These are phyloP conservation scores for Jaltomata sinuosa DNA, from an alignment of 257 asterid species.

Conservation along the genomic window DNA sequence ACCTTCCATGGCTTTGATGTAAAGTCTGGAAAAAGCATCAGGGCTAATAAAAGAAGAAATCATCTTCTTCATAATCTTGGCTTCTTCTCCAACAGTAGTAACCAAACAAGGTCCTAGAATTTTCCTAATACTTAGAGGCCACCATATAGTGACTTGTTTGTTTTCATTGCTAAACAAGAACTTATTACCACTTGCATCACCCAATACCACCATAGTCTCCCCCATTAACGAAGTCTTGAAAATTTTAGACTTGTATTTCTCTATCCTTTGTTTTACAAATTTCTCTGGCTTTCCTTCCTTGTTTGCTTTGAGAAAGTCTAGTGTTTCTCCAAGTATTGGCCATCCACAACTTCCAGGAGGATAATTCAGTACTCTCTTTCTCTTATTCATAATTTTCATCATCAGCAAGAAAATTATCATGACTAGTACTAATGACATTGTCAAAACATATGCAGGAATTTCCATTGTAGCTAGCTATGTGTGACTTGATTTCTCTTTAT, in stretches of 20 bases:
- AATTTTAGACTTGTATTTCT: conserved; percentile 11
- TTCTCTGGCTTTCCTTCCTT: conserved; percentile 9
- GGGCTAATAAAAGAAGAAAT: conserved; percentile 45
- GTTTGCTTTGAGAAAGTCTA: neutral
- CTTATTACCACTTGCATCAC: conserved; percentile 24
- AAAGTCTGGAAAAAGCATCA: conserved; percentile 48
- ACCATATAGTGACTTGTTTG: conserved; percentile 24
- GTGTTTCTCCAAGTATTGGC: conserved; percentile 13
- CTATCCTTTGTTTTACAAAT: conserved; percentile 15
- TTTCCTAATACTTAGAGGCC: conserved; percentile 48
- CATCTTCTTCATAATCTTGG: conserved; percentile 48
- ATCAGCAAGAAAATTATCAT: neutral
- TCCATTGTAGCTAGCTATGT: neutral
- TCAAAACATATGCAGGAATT: neutral
- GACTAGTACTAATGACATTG: neutral
- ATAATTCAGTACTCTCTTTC: neutral
- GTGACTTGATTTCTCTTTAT: too few species aligned
- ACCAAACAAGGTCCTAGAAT: conserved; percentile 42
- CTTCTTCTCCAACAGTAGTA: conserved; percentile 46
- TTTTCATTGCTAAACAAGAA: conserved; percentile 23
- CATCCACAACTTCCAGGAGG: conserved; percentile 12
- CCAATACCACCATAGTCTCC: conserved; percentile 15
- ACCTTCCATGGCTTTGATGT: conserved; percentile 39
- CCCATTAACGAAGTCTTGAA: conserved; percentile 28
- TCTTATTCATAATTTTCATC: neutral